phyloP scores from a whole-genome alignment of 1,284 basidiomycete species.

The Golubevia sp. region DNA sequence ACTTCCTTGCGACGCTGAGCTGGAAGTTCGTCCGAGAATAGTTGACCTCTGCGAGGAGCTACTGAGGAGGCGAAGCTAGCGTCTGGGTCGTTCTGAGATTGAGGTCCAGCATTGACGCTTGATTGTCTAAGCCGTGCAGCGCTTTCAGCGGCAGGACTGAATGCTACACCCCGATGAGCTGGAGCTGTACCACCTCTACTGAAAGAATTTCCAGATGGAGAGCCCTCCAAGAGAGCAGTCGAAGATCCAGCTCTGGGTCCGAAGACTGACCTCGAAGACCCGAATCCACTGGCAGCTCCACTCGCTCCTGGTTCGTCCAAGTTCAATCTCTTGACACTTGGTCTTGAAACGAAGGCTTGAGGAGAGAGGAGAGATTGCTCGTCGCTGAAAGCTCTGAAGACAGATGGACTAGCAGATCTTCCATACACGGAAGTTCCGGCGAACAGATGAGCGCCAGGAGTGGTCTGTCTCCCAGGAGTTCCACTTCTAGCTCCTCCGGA shows the following conservation, averaged over 20 bases:
- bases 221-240: not conserved
- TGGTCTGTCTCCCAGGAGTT: constrained; percentile 45
- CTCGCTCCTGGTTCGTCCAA: constrained; percentile 31
- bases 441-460: constrained; percentile 22
- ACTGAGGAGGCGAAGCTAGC: not conserved
- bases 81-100: not conserved
- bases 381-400: constrained; percentile 57
- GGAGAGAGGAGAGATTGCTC: constrained; percentile 21
- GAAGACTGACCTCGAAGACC: not conserved
- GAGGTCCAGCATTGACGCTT: not conserved
- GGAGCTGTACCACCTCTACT: not conserved
- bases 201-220: not conserved
- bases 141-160: not conserved
- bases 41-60: not conserved
- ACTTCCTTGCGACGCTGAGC: not conserved
- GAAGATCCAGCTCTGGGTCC: not conserved
- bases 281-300: constrained; percentile 1
- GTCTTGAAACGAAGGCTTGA: constrained; percentile 50
- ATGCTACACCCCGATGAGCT: not conserved
- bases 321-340: constrained; percentile 52
- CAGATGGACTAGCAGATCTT: constrained; percentile 25
- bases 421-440: constrained; percentile 22
- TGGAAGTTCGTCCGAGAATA: not conserved
- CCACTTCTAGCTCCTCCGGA: constrained; percentile 30
- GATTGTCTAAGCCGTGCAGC: not conserved